A percentile compares a stretch with the other conserved stretches of the same genome.
Evolutionary conservation across 106 monocot genomes (phyloP).

Genomic region (Allium cepa): DNA sequence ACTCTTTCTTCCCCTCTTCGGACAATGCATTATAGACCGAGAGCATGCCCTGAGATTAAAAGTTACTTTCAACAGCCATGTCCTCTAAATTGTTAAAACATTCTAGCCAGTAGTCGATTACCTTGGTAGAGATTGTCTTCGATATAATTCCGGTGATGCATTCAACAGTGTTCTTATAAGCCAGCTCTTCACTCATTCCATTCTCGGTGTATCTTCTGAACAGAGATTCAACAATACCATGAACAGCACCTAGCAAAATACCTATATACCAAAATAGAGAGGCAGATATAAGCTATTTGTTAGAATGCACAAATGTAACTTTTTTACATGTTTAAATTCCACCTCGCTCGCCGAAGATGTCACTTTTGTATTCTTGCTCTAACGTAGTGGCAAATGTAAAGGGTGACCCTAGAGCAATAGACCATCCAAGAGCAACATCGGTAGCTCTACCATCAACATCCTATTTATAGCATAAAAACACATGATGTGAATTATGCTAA

Average conservation of each 20-base stretch:
- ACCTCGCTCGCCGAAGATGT: conserved; percentile 91
- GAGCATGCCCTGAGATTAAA: conserved; percentile 66
- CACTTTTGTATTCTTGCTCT: conserved; percentile 93
- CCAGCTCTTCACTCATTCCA: conserved; percentile 73
- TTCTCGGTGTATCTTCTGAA: conserved; percentile 89
- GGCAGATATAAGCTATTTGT: too few species aligned
- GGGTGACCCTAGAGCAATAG: conserved; percentile 79
- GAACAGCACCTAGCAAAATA: conserved; percentile 85
- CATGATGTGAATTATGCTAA: not conserved
- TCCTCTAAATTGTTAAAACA: not conserved
- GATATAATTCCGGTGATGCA: conserved; percentile 86
- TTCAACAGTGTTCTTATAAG: conserved; percentile 89
- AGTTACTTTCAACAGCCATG: not conserved
- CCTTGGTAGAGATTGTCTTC: conserved; percentile 82
- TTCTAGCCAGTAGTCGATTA: conserved; percentile 5
- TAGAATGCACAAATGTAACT: too few species aligned
- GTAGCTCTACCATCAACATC: conserved; percentile 84
- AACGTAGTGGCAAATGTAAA: conserved; percentile 90
- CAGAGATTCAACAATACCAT: conserved; percentile 84
- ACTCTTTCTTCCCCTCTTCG: conserved; percentile 77
- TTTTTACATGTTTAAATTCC: not conserved
- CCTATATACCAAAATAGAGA: conserved; percentile 20
- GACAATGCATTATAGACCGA: conserved; percentile 71
- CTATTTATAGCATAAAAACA: conserved; percentile 17
- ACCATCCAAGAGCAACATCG: conserved; percentile 94